A percentile compares a stretch with the other conserved stretches of the same genome.
Conservation (phyloP, 257 asterid species). For the Hygrophila difformis region DNA sequence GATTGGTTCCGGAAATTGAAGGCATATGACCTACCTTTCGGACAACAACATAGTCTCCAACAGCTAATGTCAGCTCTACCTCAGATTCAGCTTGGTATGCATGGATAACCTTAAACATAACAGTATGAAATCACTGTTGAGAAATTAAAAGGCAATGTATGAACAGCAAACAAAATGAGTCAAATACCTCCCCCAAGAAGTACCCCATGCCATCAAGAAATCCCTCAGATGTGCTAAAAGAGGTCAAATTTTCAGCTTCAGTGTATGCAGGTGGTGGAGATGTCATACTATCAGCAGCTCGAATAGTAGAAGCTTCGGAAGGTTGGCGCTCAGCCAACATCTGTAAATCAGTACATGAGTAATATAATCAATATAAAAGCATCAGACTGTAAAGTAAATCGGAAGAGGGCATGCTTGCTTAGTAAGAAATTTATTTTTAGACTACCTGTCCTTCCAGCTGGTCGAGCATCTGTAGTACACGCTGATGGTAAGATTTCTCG, state of each 20-base stretch:
- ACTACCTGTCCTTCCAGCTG: slow-evolving; percentile 84
- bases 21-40: slow-evolving; percentile 59
- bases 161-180: slow-evolving; percentile 6
- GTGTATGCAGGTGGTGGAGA: slow-evolving; percentile 94
- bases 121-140: no score
- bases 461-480: slow-evolving; percentile 85
- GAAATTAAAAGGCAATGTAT: no score
- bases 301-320: slow-evolving; percentile 49
- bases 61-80: slow-evolving; percentile 76
- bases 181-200: slow-evolving; percentile 97
- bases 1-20: neutral
- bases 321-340: slow-evolving; percentile 89
- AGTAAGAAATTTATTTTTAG: no score
- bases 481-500: slow-evolving; percentile 92
- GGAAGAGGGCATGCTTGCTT: neutral
- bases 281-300: slow-evolving; percentile 60
- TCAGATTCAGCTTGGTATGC: slow-evolving; percentile 88
- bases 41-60: slow-evolving; percentile 81
- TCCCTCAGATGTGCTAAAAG: slow-evolving; percentile 75
- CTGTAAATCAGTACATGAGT: slow-evolving; percentile 30
- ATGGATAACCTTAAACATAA: slow-evolving; percentile 48
- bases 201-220: slow-evolving; percentile 81
- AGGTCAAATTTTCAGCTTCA: slow-evolving; percentile 62
- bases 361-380: slow-evolving; percentile 1
- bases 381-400: neutral